Evolutionary conservation across 2,329 filamentous ascomycete genomes (phyloP).

Genomic region (Thielaviopsis ethacetica): DNA sequence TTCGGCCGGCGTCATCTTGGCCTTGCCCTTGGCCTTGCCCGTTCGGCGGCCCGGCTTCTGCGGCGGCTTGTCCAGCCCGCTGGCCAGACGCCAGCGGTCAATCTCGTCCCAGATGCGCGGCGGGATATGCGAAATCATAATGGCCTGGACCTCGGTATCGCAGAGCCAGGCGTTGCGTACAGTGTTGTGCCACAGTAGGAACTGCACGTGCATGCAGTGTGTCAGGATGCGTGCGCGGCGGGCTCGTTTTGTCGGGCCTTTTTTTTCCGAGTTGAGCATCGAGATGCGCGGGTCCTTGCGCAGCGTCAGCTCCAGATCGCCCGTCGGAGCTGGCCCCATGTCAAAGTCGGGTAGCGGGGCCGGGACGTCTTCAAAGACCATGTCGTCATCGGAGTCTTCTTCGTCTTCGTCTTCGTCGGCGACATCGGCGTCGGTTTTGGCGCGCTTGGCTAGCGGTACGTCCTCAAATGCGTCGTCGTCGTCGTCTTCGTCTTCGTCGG

Average conservation of each 20-base stretch:
- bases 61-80: slow-evolving; percentile 34
- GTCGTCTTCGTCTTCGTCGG: slow-evolving; percentile 34
- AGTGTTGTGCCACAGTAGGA: slow-evolving; percentile 78
- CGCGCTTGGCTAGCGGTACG: slow-evolving; percentile 24
- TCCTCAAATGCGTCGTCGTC: slow-evolving; percentile 25
- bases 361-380: slow-evolving; percentile 45
- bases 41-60: slow-evolving; percentile 5
- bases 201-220: slow-evolving; percentile 79
- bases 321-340: slow-evolving; percentile 34
- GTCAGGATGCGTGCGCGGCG: slow-evolving; percentile 60
- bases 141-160: slow-evolving; percentile 58
- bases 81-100: slow-evolving; percentile 54
- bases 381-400: slow-evolving; percentile 32
- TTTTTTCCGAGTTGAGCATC: slow-evolving; percentile 51
- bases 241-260: slow-evolving; percentile 74
- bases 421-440: slow-evolving; percentile 14
- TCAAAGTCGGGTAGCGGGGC: slow-evolving; percentile 22
- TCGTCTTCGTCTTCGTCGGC: slow-evolving; percentile 25
- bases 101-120: slow-evolving; percentile 54
- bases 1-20: slow-evolving; percentile 32
- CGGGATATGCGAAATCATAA: slow-evolving; percentile 57
- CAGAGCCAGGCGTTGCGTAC: slow-evolving; percentile 72
- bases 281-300: slow-evolving; percentile 41
- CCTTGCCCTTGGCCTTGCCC: slow-evolving; percentile 20
- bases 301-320: slow-evolving; percentile 61